Evolutionary conservation across 2,329 filamentous ascomycete genomes (phyloP).

Genomic region (Pseudovirgaria hyperparasitica): DNA sequence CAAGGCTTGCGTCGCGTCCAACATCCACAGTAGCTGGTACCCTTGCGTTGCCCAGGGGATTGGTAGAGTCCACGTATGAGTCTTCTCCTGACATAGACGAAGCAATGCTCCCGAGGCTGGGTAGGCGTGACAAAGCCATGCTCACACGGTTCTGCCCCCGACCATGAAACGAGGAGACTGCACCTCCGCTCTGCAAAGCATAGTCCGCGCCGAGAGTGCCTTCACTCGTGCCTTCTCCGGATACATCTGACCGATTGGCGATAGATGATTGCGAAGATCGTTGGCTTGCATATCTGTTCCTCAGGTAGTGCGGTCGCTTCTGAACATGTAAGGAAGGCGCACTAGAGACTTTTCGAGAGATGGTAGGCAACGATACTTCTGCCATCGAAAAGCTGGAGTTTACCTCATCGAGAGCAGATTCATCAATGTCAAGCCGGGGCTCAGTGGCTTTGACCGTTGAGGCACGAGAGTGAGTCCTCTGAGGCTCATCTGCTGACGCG

Average conservation of each 20-base stretch:
- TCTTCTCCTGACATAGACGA: conserved; percentile 56
- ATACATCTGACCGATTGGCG: conserved; percentile 39
- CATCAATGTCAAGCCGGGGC: no score
- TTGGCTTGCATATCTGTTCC: conserved; percentile 42
- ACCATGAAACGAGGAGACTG: conserved; percentile 43
- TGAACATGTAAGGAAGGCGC: conserved; percentile 4
- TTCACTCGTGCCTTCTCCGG: conserved; percentile 57
- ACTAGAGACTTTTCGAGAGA: conserved; percentile 1
- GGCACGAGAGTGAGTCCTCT: conserved; percentile 23
- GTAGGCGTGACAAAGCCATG: conserved; percentile 55
- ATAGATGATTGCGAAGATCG: conserved; percentile 46
- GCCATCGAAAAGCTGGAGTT: no score
- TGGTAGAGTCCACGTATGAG: conserved; percentile 36
- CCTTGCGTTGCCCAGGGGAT: conserved; percentile 25
- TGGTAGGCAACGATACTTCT: no score
- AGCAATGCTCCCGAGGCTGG: conserved; percentile 81
- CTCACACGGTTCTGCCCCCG: conserved; percentile 30
- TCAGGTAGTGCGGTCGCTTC: conserved; percentile 43
- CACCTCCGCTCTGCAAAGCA: conserved; percentile 70
- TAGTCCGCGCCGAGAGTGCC: conserved; percentile 66
- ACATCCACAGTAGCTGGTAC: conserved; percentile 16
- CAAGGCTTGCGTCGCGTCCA: conserved; percentile 35
- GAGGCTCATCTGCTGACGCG: conserved; percentile 15
- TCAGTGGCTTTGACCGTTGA: conserved; percentile 20
- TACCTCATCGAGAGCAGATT: no score